Conservation (phyloP, 495 filamentous ascomycete genomes). For the Penicillium alfredii region DNA sequence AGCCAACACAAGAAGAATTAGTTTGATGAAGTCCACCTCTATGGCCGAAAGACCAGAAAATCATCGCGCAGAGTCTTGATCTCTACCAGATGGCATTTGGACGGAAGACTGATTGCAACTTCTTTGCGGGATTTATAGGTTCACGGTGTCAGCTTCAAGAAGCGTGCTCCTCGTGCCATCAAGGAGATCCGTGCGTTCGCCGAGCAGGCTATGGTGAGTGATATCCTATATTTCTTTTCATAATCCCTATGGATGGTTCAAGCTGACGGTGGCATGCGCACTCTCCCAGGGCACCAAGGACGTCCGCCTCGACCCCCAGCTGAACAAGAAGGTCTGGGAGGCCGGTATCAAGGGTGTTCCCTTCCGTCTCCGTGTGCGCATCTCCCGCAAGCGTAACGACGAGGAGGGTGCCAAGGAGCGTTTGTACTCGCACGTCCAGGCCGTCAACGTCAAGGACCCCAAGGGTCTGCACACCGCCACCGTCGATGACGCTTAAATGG, state of each 20-base stretch:
- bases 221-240: slow-evolving; percentile 3
- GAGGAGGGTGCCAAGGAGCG: slow-evolving; percentile 98
- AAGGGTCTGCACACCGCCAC: slow-evolving; percentile 91
- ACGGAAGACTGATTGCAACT: slow-evolving; percentile 53
- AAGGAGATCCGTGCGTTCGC: slow-evolving; percentile 98
- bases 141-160: slow-evolving; percentile 98
- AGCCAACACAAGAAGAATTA: slow-evolving; percentile 47
- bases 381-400: slow-evolving; percentile 99
- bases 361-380: slow-evolving; percentile 92
- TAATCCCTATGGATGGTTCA: too few relatives aligned
- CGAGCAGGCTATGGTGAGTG: slow-evolving; percentile 85
- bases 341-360: slow-evolving; percentile 96
- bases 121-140: slow-evolving; percentile 53
- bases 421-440: slow-evolving; percentile 98
- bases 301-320: slow-evolving; percentile 93
- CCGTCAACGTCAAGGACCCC: slow-evolving; percentile 97
- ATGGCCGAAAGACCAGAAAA: slow-evolving; percentile 37
- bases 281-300: slow-evolving; percentile 78
- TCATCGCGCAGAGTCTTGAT: slow-evolving; percentile 26
- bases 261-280: too few relatives aligned
- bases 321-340: slow-evolving; percentile 99
- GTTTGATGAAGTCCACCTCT: slow-evolving; percentile 68
- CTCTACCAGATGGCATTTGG: slow-evolving; percentile 50
- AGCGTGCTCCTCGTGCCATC: slow-evolving; percentile 94
- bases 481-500: slow-evolving; percentile 51